Evolutionary conservation across 805 yeast genomes (phyloP).

Genomic region (Clavispora asparagi): DNA sequence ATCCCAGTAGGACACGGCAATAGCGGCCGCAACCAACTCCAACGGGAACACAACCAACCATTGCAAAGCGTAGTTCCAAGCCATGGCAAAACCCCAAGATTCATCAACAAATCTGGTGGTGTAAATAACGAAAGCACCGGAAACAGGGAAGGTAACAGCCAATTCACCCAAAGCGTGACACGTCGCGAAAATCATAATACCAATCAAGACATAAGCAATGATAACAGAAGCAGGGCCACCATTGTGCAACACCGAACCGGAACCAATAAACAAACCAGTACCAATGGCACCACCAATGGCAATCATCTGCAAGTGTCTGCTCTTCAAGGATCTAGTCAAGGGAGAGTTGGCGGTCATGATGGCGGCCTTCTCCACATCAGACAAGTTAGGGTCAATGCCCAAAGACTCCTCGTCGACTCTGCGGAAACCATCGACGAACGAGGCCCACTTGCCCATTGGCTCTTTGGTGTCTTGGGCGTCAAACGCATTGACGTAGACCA

Average conservation of each 20-base stretch:
- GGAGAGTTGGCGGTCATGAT: conserved; percentile 52
- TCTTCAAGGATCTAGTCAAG: conserved; percentile 47
- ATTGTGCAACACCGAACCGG: conserved; percentile 48
- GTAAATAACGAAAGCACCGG: conserved; percentile 21
- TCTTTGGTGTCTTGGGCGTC: conserved; percentile 16
- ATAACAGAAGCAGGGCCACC: conserved; percentile 64
- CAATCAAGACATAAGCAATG: conserved; percentile 54
- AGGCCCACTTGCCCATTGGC: conserved; percentile 12
- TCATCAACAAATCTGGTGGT: conserved; percentile 19
- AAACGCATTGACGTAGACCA: conserved; percentile 31
- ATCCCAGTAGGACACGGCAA: conserved; percentile 44
- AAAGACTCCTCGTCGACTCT: conserved; percentile 28
- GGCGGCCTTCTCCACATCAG: conserved; percentile 44
- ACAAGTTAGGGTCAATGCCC: conserved; percentile 37
- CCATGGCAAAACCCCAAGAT: conserved; percentile 23
- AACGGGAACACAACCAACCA: conserved; percentile 34
- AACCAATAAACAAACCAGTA: conserved; percentile 64
- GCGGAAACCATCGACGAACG: conserved; percentile 28
- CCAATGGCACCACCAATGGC: conserved; percentile 68
- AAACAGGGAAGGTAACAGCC: conserved; percentile 44
- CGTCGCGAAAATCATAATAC: conserved; percentile 53
- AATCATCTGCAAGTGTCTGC: conserved; percentile 61
- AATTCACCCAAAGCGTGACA: conserved; percentile 63
- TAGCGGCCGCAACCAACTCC: conserved; percentile 33
- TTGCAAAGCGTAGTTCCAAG: conserved; percentile 33